Evolutionary conservation across 2,329 filamentous ascomycete species (phyloP).

Genomic region (Verticillium nonalfalfae): DNA sequence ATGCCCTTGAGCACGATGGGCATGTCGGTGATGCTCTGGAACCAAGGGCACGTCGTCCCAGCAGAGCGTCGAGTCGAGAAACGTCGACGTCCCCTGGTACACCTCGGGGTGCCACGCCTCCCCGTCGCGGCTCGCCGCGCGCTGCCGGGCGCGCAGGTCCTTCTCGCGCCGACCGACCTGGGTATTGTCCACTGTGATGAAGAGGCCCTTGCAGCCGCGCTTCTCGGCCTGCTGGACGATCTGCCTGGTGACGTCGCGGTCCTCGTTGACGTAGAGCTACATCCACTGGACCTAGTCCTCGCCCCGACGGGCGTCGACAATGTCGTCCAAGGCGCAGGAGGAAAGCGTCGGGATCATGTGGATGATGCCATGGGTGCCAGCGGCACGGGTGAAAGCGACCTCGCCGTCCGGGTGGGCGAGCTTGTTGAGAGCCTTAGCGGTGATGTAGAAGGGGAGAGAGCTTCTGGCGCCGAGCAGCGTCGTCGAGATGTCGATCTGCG

Average conservation of each 20-base stretch:
- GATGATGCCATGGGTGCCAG: slow-evolving; percentile 79
- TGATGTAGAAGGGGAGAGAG: slow-evolving; percentile 90
- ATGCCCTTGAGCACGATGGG: slow-evolving; percentile 96
- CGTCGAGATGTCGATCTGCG: slow-evolving; percentile 77
- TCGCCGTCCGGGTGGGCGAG: slow-evolving; percentile 92
- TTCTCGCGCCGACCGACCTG: slow-evolving; percentile 19
- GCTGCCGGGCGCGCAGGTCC: slow-evolving; percentile 22
- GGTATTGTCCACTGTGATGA: too few species aligned
- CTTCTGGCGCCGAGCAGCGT: slow-evolving; percentile 89
- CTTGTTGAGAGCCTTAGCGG: slow-evolving; percentile 91
- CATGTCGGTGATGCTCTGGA: slow-evolving; percentile 83
- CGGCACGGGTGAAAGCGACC: slow-evolving; percentile 79
- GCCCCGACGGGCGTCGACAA: slow-evolving; percentile 64
- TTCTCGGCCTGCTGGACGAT: too few species aligned
- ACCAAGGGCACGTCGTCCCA: slow-evolving; percentile 97
- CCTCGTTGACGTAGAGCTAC: too few species aligned
- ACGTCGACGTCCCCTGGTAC: slow-evolving; percentile 78
- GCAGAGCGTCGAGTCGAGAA: slow-evolving; percentile 89
- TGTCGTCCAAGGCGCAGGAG: slow-evolving; percentile 96
- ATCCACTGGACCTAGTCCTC: too few species aligned
- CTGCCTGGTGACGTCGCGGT: too few species aligned
- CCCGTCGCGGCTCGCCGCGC: slow-evolving; percentile 68
- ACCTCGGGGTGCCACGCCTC: slow-evolving; percentile 73
- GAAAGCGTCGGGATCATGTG: slow-evolving; percentile 99
- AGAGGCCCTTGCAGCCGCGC: too few species aligned